Evolutionary conservation across 2,329 filamentous ascomycete species (phyloP), one percentile per base, ranked within the genome.

Genomic region (Cryoendolithus antarcticus): DNA sequence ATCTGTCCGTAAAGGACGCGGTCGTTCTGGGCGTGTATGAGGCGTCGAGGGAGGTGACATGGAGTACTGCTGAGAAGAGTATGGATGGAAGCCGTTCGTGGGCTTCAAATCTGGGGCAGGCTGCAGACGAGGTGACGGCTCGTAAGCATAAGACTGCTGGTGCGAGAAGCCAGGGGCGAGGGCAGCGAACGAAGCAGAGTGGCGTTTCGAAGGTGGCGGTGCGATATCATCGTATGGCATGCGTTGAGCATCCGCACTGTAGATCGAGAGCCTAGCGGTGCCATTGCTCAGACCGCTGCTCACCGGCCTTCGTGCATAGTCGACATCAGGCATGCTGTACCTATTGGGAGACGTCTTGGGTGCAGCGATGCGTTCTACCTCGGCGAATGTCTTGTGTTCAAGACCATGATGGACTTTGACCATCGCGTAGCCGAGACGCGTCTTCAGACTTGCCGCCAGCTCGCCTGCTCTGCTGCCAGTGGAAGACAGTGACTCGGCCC

Each of bases 391-490:
- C 46, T 81, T 77, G 36, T 79, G 73, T 61, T 93, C 82, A 81
- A 86, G 91, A 42, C 85, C 86, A 55, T 93, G 79, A 57, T 86
- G 85, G 31, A 95, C 82, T 61, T 94, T 95, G 56, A 93, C 74
- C 74, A 93, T 91, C 47, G 89, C 89, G 60, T 95, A 95, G 5
- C 86, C 85, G 21, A 96, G 71, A 52, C 86, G 82, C 37, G 86
- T 80, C 56, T 80, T 82, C 38, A 96, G 71, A 55, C 89, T 82
- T 39, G 79, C 75, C 31, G 84, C 86, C 69, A 91, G 82, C 71
- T 93, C 84, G 59, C 82, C 80, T 50, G 89, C 83, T 49, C 77
- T 80, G 53, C 74, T 83, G 35, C 75, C 71, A 35, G 73, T 70
- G 6, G 76, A 77, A 8, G 43, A 83, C 40, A 77, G 70, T 57